phyloP scores from a whole-genome alignment of 371 early-diverging fungal genomes.

The Mortierella sp. region DNA sequence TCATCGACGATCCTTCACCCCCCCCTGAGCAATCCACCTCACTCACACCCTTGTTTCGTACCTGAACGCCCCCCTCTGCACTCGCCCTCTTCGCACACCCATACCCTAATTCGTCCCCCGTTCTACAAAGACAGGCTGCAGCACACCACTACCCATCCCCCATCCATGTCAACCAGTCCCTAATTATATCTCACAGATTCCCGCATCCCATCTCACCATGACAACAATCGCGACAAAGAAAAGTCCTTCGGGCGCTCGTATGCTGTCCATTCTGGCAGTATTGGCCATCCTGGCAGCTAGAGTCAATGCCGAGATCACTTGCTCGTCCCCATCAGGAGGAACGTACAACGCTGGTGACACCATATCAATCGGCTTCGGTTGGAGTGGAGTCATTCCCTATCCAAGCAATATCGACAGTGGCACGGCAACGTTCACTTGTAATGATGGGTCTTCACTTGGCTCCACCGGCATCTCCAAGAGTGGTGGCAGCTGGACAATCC shows the following conservation, averaged over 20 bases:
- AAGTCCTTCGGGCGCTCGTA: slow-evolving; percentile 3
- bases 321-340: slow-evolving; percentile 34
- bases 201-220: not conserved
- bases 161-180: too few species aligned
- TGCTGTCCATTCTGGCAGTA: slow-evolving; percentile 6
- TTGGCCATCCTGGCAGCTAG: slow-evolving; percentile 15
- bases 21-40: too few species aligned
- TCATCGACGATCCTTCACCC: too few species aligned
- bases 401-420: slow-evolving; percentile 15
- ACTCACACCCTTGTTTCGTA: not conserved
- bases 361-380: not conserved
- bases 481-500: too few species aligned
- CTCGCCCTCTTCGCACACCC: not conserved
- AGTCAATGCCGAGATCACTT: slow-evolving; percentile 19
- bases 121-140: too few species aligned
- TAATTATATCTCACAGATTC: too few species aligned
- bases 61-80: not conserved
- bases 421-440: slow-evolving; percentile 31
- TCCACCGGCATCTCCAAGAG: slow-evolving; percentile 27
- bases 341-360: slow-evolving; percentile 17
- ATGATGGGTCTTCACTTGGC: too few species aligned
- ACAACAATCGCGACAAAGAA: slow-evolving; percentile 8
- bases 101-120: slow-evolving; percentile 1
- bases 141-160: not conserved
- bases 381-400: not conserved